Percentiles rank a stretch among this genome's conserved stretches.
Evolutionary conservation across 306 rosid genomes (phyloP).

Genomic region (Quercus engelmannii): DNA sequence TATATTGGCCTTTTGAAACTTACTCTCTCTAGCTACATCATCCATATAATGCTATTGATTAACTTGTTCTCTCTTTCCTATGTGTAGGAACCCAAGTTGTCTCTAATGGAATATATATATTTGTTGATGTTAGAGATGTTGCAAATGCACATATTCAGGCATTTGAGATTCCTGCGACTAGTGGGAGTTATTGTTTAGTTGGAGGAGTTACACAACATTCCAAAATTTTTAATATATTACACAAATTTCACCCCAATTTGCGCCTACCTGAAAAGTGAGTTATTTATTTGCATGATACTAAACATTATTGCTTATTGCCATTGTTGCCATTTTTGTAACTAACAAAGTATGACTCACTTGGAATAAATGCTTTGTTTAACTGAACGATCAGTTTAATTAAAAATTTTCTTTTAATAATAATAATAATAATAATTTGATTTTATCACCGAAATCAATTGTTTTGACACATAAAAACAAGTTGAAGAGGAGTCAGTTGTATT

Average conservation of each 20-base stretch:
- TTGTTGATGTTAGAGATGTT: slow-evolving; percentile 79
- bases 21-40: background rate
- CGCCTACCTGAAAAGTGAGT: slow-evolving; percentile 59
- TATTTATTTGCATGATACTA: background rate
- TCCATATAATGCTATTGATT: background rate
- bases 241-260: slow-evolving; percentile 49
- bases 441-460: background rate
- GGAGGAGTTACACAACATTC: slow-evolving; percentile 55
- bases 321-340: background rate
- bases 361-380: too few relatives aligned
- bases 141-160: slow-evolving; percentile 75
- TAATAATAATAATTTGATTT: too few relatives aligned
- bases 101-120: slow-evolving; percentile 41
- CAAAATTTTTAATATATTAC: slow-evolving; percentile 44
- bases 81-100: slow-evolving; percentile 54
- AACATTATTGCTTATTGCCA: background rate
- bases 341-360: too few relatives aligned
- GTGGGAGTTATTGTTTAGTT: slow-evolving; percentile 61
- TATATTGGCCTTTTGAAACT: background rate
- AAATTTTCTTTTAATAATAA: background rate
- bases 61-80: background rate
- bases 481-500: background rate
- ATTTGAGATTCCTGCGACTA: slow-evolving; percentile 74
- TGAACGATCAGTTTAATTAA: too few relatives aligned
- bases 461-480: background rate